These are phyloP conservation scores for Drechmeria coniospora DNA, from an alignment of 2,329 filamentous ascomycete genomes.

Conservation along the genomic window DNA sequence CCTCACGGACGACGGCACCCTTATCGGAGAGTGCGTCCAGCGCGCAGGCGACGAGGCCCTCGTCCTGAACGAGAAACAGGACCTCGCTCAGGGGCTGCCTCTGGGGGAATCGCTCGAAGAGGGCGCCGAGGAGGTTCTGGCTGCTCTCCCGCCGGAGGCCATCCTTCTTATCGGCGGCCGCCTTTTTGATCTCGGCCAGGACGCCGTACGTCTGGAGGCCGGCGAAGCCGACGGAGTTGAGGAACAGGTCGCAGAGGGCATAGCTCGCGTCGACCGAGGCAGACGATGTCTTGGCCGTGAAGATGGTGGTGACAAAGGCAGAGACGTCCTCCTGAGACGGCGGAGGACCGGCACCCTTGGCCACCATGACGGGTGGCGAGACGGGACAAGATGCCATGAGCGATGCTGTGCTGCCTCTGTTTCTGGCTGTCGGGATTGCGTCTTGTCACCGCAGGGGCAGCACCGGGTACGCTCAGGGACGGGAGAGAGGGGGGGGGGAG, in stretches of 20 bases:
- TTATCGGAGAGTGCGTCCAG: slow-evolving; percentile 86
- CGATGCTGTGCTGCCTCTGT: not conserved
- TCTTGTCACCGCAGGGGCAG: too few relatives aligned
- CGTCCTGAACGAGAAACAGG: slow-evolving; percentile 68
- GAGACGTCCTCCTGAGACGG: slow-evolving; percentile 52
- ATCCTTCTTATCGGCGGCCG: slow-evolving; percentile 86
- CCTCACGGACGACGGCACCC: slow-evolving; percentile 72
- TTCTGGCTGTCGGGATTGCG: too few relatives aligned
- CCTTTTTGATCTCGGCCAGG: slow-evolving; percentile 47
- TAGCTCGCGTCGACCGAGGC: slow-evolving; percentile 51
- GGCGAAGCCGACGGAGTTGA: slow-evolving; percentile 36
- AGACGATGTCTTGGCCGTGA: slow-evolving; percentile 52
- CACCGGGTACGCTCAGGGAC: too few relatives aligned
- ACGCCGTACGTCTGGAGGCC: slow-evolving; percentile 39
- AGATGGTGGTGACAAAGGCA: slow-evolving; percentile 49
- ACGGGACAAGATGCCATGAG: slow-evolving; percentile 32
- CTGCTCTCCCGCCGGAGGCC: slow-evolving; percentile 72
- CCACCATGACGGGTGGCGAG: slow-evolving; percentile 32
- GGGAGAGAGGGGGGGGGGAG: too few relatives aligned
- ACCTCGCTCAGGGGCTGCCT: slow-evolving; percentile 67
- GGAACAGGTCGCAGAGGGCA: slow-evolving; percentile 41
- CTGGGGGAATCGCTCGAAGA: slow-evolving; percentile 78
- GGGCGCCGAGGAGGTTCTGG: slow-evolving; percentile 85
- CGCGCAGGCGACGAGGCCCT: slow-evolving; percentile 53
- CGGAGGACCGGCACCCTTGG: slow-evolving; percentile 33